Percentiles rank a stretch among this genome's conserved stretches.
phyloP scores from a whole-genome alignment of 768 basidiomycete species.

The Tremella mesenterica region DNA sequence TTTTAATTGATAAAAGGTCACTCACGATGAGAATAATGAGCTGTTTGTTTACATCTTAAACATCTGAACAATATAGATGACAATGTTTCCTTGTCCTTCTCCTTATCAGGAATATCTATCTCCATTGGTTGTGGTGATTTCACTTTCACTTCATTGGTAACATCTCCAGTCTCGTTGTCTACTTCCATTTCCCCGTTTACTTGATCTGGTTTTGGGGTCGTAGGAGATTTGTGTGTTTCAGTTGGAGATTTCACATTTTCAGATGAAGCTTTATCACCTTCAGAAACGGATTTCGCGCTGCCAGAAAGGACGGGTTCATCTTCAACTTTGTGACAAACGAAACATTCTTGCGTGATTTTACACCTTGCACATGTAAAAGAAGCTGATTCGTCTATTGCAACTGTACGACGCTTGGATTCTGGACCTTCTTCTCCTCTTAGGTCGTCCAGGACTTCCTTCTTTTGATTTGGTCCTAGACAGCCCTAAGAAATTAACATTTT shows the following conservation, averaged over 20 bases:
- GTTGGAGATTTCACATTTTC: not conserved
- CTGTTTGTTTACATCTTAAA: conserved; percentile 67
- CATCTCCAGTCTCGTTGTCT: not conserved
- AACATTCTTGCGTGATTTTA: conserved; percentile 15
- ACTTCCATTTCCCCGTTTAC: not conserved
- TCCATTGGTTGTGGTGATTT: not conserved
- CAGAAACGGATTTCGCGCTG: not conserved
- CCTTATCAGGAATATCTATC: not conserved
- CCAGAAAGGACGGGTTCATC: not conserved
- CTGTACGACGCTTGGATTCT: conserved; percentile 14
- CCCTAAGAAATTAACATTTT: conserved; percentile 9
- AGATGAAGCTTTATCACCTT: not conserved
- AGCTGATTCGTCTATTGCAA: conserved; percentile 25
- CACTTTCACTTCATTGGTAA: not conserved
- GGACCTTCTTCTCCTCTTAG: conserved; percentile 22
- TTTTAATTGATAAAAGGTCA: not conserved
- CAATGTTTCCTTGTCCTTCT: conserved; percentile 48
- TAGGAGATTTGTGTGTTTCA: not conserved
- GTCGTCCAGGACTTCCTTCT: conserved; percentile 16
- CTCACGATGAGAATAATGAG: conserved; percentile 65
- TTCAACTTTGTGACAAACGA: conserved; percentile 26
- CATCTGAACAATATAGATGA: conserved; percentile 59
- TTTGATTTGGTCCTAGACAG: conserved; percentile 17
- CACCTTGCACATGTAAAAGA: conserved; percentile 23
- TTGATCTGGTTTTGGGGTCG: not conserved